phyloP scores from a whole-genome alignment of 2,329 filamentous ascomycete species.

The Penicillium hordei region DNA sequence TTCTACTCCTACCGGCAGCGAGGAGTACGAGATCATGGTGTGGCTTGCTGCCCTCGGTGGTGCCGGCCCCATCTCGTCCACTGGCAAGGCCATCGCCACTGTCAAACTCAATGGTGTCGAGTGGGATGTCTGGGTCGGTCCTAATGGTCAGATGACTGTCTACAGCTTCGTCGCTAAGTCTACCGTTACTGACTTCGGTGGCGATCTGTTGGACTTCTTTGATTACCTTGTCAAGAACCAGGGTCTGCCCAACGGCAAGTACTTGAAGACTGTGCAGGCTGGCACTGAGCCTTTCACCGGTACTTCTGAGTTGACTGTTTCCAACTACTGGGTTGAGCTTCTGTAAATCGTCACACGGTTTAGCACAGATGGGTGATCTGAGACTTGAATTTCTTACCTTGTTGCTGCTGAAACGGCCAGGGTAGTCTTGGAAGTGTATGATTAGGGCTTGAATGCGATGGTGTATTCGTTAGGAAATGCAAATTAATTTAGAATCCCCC shows the following conservation, averaged over 20 bases:
- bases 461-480: background rate
- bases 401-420: background rate
- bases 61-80: conserved; percentile 55
- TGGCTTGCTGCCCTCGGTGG: conserved; percentile 61
- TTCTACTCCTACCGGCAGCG: conserved; percentile 45
- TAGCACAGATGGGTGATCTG: background rate
- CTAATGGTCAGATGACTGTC: conserved; percentile 58
- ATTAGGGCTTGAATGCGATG: too few relatives aligned
- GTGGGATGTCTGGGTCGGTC: conserved; percentile 63
- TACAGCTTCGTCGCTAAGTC: conserved; percentile 59
- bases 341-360: background rate
- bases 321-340: background rate
- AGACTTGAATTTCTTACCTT: background rate
- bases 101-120: conserved; percentile 53
- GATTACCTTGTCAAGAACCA: conserved; percentile 52
- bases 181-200: conserved; percentile 54
- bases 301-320: conserved; percentile 27
- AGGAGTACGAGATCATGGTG: conserved; percentile 66
- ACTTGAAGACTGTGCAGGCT: conserved; percentile 51
- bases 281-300: conserved; percentile 41
- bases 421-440: background rate
- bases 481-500: too few relatives aligned
- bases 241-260: conserved; percentile 46
- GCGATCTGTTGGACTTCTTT: conserved; percentile 59
- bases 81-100: conserved; percentile 54